A percentile compares a stretch with the other conserved stretches of the same genome.
These are phyloP conservation scores for Lunularia cruciata DNA, from an alignment of 225 moss, liverwort and hornwort species.

Conservation along the genomic window DNA sequence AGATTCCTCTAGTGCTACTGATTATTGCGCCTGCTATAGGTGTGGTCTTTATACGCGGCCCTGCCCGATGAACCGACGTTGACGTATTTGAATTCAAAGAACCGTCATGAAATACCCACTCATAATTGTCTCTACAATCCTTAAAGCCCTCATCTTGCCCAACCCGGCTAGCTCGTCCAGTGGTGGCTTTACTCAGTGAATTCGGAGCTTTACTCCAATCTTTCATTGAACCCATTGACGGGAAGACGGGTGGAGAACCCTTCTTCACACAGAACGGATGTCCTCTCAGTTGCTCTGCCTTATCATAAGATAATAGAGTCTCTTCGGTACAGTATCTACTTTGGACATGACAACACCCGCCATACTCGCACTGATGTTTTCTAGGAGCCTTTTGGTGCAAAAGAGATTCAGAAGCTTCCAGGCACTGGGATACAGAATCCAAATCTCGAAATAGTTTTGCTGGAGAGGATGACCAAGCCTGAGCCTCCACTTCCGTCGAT, in stretches of 20 bases:
- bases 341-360: constrained; percentile 2
- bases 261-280: neutral
- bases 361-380: neutral
- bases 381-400: constrained; percentile 16
- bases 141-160: no score
- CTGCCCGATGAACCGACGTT: neutral
- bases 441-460: neutral
- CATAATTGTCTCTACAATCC: no score
- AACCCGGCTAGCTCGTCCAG: neutral
- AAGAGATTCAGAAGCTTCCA: constrained; percentile 33
- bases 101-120: no score
- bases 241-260: neutral
- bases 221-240: neutral
- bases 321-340: neutral
- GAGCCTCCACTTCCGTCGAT: neutral
- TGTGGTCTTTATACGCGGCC: constrained; percentile 2
- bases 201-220: neutral
- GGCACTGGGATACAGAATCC: constrained; percentile 26
- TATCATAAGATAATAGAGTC: neutral
- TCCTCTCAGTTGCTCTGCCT: neutral
- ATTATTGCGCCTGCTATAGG: constrained; percentile 14
- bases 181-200: neutral
- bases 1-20: neutral
- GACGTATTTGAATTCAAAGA: neutral
- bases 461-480: neutral